Conservation (phyloP, 805 yeast species). For the Clavispora santaluciae region DNA sequence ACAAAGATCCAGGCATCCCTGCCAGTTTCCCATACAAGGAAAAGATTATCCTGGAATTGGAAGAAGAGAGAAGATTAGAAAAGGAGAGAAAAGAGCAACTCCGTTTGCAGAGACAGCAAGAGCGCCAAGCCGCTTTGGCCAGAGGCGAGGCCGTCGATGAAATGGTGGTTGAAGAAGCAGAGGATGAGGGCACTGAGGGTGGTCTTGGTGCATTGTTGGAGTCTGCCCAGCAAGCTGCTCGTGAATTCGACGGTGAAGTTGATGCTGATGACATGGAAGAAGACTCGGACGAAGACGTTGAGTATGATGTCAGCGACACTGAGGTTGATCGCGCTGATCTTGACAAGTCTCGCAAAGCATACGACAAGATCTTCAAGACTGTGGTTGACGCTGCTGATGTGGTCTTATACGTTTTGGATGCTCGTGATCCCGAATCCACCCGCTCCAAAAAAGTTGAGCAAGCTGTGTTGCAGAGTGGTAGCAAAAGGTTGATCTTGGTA, state of each 20-base stretch:
- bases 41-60: slow-evolving; percentile 67
- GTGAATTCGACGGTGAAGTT: slow-evolving; percentile 58
- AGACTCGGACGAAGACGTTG: slow-evolving; percentile 36
- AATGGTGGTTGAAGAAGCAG: slow-evolving; percentile 35
- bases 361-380: slow-evolving; percentile 87
- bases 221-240: slow-evolving; percentile 87
- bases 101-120: slow-evolving; percentile 48
- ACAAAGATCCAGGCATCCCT: slow-evolving; percentile 94
- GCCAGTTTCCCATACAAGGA: slow-evolving; percentile 92
- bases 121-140: slow-evolving; percentile 35
- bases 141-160: slow-evolving; percentile 34
- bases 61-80: slow-evolving; percentile 52
- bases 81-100: slow-evolving; percentile 49
- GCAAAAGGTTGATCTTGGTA: slow-evolving; percentile 79
- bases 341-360: slow-evolving; percentile 82
- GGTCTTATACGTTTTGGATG: slow-evolving; percentile 87
- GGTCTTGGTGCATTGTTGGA: slow-evolving; percentile 81
- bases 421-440: slow-evolving; percentile 95
- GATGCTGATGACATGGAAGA: slow-evolving; percentile 28
- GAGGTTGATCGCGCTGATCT: slow-evolving; percentile 44
- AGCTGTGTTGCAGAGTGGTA: slow-evolving; percentile 73
- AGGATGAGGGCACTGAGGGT: slow-evolving; percentile 36
- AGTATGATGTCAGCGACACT: slow-evolving; percentile 38
- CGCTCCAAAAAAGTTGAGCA: slow-evolving; percentile 90
- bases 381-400: slow-evolving; percentile 94